Conservation (phyloP, 805 yeast genomes). For the Torulaspora franciscae region DNA sequence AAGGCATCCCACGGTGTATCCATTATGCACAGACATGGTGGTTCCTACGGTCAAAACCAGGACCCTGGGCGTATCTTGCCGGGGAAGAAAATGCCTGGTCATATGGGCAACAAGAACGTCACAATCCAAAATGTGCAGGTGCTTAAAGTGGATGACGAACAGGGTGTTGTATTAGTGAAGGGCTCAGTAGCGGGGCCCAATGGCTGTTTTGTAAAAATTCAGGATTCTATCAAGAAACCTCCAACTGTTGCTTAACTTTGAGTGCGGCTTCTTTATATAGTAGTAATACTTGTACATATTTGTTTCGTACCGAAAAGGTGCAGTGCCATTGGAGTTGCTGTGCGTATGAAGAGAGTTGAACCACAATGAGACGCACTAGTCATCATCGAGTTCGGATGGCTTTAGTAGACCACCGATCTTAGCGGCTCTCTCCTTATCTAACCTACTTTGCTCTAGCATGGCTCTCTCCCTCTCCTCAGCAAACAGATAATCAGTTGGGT, state of each 20-base stretch:
- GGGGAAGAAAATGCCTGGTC: constrained; percentile 98
- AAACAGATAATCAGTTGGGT: constrained; percentile 86
- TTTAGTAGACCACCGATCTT: constrained; percentile 90
- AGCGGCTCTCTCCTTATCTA: constrained; percentile 75
- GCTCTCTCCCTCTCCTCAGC: constrained; percentile 89
- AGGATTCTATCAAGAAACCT: constrained; percentile 64
- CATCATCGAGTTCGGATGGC: constrained; percentile 91
- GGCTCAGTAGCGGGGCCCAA: constrained; percentile 91
- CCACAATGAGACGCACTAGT: constrained; percentile 17
- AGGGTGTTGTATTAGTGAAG: constrained; percentile 75
- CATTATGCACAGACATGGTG: constrained; percentile 87
- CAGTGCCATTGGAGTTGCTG: neutral
- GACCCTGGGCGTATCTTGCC: constrained; percentile 95
- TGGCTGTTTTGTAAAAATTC: constrained; percentile 65
- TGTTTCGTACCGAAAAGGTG: neutral
- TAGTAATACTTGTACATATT: constrained; percentile 4
- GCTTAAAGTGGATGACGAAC: constrained; percentile 72
- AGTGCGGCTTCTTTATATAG: neutral
- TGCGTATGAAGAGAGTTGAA: neutral
- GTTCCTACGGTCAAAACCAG: constrained; percentile 94
- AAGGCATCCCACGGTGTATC: constrained; percentile 96
- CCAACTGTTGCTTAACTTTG: neutral
- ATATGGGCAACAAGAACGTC: constrained; percentile 74
- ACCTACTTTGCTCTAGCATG: constrained; percentile 57
- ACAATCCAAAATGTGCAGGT: constrained; percentile 76